Conservation (phyloP, 176 grass and related monocot species). For the Aechmea fasciata region DNA sequence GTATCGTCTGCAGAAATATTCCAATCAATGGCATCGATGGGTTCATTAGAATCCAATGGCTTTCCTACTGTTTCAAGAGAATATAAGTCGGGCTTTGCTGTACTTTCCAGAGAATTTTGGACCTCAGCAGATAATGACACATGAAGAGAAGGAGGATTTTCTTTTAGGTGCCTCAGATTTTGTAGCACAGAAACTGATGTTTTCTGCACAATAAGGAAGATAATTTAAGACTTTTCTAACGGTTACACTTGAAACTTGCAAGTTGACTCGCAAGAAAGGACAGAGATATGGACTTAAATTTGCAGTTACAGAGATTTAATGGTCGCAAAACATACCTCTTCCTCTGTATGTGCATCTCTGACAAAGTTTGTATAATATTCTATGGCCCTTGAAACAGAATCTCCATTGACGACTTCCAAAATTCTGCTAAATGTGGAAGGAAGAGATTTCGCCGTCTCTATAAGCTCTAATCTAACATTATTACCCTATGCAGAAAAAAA, state of each 20-base stretch:
- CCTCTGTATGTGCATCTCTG: conserved; percentile 74
- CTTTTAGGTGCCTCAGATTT: conserved; percentile 50
- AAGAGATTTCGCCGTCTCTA: conserved; percentile 73
- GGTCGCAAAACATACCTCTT: conserved; percentile 42
- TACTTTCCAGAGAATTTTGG: conserved; percentile 41
- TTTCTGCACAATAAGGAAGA: conserved; percentile 47
- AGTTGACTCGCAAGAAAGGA: background rate
- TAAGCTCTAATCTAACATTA: conserved; percentile 67
- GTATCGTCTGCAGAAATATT: conserved; percentile 66
- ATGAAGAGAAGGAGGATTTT: conserved; percentile 60
- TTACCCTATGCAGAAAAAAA: conserved; percentile 32
- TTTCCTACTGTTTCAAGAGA: conserved; percentile 17
- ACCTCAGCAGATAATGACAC: conserved; percentile 62
- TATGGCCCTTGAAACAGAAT: conserved; percentile 49
- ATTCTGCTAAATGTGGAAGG: conserved; percentile 69
- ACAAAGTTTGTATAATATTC: conserved; percentile 73
- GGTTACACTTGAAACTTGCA: background rate
- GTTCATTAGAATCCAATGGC: conserved; percentile 28
- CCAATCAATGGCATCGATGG: conserved; percentile 76
- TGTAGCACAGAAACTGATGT: conserved; percentile 30
- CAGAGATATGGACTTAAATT: background rate
- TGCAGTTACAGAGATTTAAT: background rate
- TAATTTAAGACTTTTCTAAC: conserved; percentile 16
- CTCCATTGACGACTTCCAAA: conserved; percentile 62
- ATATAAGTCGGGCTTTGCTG: conserved; percentile 22